These are phyloP conservation scores for Erigeron canadensis DNA, from an alignment of 129 eudicot genomes.

Conservation along the genomic window DNA sequence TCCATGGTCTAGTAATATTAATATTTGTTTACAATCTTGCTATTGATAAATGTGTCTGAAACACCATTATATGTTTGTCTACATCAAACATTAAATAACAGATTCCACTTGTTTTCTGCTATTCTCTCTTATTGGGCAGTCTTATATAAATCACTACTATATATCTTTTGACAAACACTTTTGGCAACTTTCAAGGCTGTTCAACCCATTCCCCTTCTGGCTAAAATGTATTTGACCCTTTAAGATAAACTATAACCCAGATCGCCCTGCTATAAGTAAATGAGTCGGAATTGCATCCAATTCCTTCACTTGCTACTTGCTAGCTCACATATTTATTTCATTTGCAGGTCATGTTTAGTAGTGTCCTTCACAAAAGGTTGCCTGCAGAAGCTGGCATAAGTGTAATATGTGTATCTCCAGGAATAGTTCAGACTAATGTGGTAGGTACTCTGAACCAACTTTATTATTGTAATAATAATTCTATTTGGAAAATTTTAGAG, in stretches of 20 bases:
- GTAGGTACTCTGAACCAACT: conserved; percentile 46
- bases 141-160: background rate
- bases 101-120: background rate
- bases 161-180: background rate
- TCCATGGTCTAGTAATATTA: conserved; percentile 5
- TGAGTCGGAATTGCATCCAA: background rate
- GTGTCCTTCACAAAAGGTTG: conserved; percentile 73
- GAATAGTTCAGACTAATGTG: conserved; percentile 94
- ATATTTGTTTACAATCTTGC: background rate
- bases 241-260: background rate
- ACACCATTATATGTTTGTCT: background rate
- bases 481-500: background rate
- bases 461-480: background rate
- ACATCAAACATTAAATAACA: background rate
- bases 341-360: conserved; percentile 94
- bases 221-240: background rate
- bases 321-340: conserved; percentile 9
- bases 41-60: background rate
- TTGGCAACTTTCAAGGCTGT: background rate
- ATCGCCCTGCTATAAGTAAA: background rate
- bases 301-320: background rate
- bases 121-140: background rate
- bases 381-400: conserved; percentile 93
- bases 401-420: conserved; percentile 87
- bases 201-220: background rate